Evolutionary conservation across 2,329 filamentous ascomycete genomes (phyloP), one percentile per base, ranked within the genome.

Genomic region (Beauveria caledonica): DNA sequence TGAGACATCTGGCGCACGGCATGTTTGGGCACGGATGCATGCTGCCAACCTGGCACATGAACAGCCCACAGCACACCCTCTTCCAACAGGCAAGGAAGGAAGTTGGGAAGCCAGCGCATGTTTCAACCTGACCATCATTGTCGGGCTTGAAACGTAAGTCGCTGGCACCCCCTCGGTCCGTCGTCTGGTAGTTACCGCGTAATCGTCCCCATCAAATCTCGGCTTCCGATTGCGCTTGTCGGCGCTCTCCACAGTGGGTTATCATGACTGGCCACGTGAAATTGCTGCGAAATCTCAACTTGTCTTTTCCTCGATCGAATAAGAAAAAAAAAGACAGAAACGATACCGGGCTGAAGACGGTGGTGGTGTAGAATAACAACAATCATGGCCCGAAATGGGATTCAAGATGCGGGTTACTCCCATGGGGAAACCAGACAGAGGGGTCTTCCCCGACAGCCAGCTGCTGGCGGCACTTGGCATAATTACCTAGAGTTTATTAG

Each of bases 21-120:
- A 48, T 8, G 53, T 57, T 57, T 57, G 54, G 54, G 54, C 54
- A 57, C 54, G 44, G 54, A 48, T 48, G 54, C 54, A 57, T 57
- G 25, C 54, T 48, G 10, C 19, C 9, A 44, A 21, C 11, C 50
- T 17, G 36, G 33, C 50, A 53, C 50, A 49, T 19, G 46, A 23
- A 39, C 29, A 42, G 7, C 19, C 53, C 27, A 25, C 40, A 25
- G 23, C n/a, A 5, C 36, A 36, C 27, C 29, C n/a, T 39, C 44
- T 57, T 25, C 0, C 5, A 9, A 11, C 19, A 53, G 13, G 33
- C n/a, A 33, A 48, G 10, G 15, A 17, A 27, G 13, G 19, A 40
- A n/a, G n/a, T n/a, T n/a, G n/a, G n/a, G n/a, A n/a, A 2, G 15
- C 5, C n/a, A 8, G 50, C 39, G 15, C 25, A 19, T 36, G 44